A percentile compares a stretch with the other conserved stretches of the same genome.
Evolutionary conservation across 2,329 filamentous ascomycete genomes (phyloP).

Genomic region (Fusarium transvaalense): DNA sequence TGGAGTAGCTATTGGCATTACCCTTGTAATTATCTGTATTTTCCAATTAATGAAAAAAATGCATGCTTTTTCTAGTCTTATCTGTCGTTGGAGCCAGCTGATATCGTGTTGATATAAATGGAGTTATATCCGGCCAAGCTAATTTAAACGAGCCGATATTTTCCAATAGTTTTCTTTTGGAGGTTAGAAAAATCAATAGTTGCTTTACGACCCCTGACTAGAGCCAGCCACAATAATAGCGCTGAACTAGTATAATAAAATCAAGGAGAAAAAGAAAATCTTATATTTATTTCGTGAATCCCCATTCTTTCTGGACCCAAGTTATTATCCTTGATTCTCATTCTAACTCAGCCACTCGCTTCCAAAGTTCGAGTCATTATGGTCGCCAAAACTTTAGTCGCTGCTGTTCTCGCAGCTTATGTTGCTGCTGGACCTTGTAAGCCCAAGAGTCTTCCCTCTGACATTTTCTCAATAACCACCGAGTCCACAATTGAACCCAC

Average conservation of each 20-base stretch:
- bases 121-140: not conserved
- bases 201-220: conserved; percentile 7
- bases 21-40: no score
- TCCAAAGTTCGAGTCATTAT: not conserved
- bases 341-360: not conserved
- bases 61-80: not conserved
- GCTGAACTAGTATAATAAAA: not conserved
- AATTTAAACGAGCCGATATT: not conserved
- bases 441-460: not conserved
- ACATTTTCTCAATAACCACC: not conserved
- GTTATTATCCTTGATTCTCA: not conserved
- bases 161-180: conserved; percentile 4
- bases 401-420: not conserved
- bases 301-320: not conserved
- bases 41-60: not conserved
- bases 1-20: no score
- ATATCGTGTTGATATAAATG: not conserved
- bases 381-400: not conserved
- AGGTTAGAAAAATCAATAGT: conserved; percentile 8
- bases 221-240: not conserved
- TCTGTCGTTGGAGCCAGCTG: not conserved
- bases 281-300: not conserved
- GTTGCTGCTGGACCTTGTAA: conserved; percentile 18
- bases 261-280: not conserved
- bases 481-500: not conserved